phyloP scores from a whole-genome alignment of 768 basidiomycete genomes.

The Mycena indigotica region DNA sequence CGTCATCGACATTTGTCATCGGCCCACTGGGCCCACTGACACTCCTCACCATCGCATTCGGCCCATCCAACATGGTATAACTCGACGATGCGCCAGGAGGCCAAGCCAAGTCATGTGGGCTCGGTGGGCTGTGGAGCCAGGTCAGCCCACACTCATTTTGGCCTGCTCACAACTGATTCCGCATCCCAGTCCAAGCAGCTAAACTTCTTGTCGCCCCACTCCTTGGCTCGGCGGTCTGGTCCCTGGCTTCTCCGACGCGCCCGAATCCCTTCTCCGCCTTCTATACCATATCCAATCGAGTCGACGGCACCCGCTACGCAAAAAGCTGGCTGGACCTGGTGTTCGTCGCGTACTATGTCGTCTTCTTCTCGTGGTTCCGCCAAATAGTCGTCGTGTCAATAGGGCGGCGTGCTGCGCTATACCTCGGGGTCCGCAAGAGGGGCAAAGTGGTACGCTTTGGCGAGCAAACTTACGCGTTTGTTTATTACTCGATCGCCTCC shows the following conservation, averaged over 20 bases:
- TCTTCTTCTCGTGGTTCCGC: constrained; percentile 86
- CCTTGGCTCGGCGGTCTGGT: constrained; percentile 58
- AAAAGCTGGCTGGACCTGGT: constrained; percentile 74
- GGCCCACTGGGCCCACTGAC: not conserved
- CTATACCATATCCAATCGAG: constrained; percentile 69
- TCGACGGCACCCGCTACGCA: constrained; percentile 62
- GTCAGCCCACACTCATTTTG: not conserved
- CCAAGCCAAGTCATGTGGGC: not conserved
- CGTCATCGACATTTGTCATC: not conserved
- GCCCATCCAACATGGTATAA: not conserved
- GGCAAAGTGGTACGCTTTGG: constrained; percentile 80
- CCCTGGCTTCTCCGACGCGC: constrained; percentile 40
- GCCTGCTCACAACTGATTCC: constrained; percentile 1
- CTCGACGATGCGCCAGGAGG: not conserved
- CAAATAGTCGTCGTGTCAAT: constrained; percentile 69
- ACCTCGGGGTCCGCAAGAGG: constrained; percentile 66
- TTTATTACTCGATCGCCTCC: constrained; percentile 66
- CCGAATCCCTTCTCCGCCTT: constrained; percentile 74
- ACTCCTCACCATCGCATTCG: not conserved
- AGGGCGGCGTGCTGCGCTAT: constrained; percentile 64
- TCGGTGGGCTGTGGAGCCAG: constrained; percentile 12
- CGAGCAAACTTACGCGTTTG: constrained; percentile 85
- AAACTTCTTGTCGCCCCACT: constrained; percentile 58
- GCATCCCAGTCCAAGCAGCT: constrained; percentile 49
- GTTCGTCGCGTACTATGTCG: constrained; percentile 83